Percentiles rank a stretch among this genome's conserved stretches.
phyloP scores from a whole-genome alignment of 1,139 yeast species.

The Sugiyamaella paludigena region DNA sequence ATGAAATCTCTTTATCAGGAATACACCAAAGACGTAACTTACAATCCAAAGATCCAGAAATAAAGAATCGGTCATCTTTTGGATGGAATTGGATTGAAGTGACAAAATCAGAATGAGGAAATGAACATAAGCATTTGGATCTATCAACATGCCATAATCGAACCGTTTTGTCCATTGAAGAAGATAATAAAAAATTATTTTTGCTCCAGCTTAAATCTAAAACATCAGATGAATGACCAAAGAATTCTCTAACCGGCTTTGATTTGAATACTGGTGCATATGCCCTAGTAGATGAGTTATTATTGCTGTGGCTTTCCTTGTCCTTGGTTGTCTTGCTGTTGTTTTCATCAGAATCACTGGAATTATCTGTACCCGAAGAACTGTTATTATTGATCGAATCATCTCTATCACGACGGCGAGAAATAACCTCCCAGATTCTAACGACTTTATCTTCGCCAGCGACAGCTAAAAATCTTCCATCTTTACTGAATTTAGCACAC shows the following conservation, averaged over 20 bases:
- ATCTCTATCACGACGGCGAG: constrained; percentile 35
- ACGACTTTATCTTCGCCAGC: constrained; percentile 75
- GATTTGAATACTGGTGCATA: constrained; percentile 81
- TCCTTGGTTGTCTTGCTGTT: constrained; percentile 14
- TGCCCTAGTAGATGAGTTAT: constrained; percentile 23
- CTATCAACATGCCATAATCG: constrained; percentile 83
- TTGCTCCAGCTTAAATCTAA: constrained; percentile 84
- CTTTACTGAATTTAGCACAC: constrained; percentile 68
- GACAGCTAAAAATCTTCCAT: constrained; percentile 79
- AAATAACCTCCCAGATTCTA: constrained; percentile 75
- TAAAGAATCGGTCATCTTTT: constrained; percentile 79
- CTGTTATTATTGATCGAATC: neutral
- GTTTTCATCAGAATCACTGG: neutral
- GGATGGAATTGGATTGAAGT: constrained; percentile 84
- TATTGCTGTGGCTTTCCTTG: constrained; percentile 17
- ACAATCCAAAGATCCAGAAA: constrained; percentile 81
- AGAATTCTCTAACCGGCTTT: constrained; percentile 58
- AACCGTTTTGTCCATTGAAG: constrained; percentile 85
- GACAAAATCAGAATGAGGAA: constrained; percentile 75
- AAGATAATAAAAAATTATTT: constrained; percentile 73
- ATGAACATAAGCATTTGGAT: constrained; percentile 58
- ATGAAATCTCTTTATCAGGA: constrained; percentile 63
- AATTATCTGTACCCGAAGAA: neutral
- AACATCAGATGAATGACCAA: constrained; percentile 69
- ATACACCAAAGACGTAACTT: constrained; percentile 81